phyloP scores from a whole-genome alignment of 1,139 yeast species.

The Meyerozyma carpophila region DNA sequence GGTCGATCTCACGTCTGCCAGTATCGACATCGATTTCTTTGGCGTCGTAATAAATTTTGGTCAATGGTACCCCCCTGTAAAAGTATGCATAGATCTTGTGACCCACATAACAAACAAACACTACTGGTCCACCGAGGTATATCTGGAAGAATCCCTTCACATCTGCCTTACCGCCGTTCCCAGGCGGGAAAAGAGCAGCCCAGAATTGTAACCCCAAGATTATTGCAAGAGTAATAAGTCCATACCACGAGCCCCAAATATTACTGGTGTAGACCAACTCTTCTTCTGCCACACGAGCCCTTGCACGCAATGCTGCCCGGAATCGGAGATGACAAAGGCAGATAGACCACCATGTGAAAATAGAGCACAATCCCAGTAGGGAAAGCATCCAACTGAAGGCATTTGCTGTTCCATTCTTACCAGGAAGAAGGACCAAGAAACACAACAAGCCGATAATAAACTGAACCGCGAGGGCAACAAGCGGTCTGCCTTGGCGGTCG shows the following conservation, averaged over 20 bases:
- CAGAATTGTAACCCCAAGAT: constrained; percentile 31
- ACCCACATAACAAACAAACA: constrained; percentile 22
- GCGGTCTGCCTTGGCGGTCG: constrained; percentile 30
- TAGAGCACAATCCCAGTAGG: constrained; percentile 18
- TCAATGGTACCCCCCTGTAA: constrained; percentile 19
- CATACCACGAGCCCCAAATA: constrained; percentile 27
- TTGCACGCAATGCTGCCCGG: constrained; percentile 21
- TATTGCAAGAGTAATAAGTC: constrained; percentile 20
- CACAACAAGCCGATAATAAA: constrained; percentile 24
- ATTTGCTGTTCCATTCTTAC: constrained; percentile 10
- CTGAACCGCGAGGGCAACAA: constrained; percentile 24
- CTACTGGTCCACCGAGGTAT: constrained; percentile 27
- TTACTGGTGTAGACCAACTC: constrained; percentile 23
- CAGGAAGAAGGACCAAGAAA: constrained; percentile 28
- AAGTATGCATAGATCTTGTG: constrained; percentile 28
- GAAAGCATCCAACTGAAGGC: constrained; percentile 21
- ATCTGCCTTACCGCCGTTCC: constrained; percentile 24
- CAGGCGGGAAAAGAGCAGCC: constrained; percentile 34
- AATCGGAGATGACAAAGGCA: constrained; percentile 28
- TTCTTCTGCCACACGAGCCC: constrained; percentile 25
- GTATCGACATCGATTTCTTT: constrained; percentile 37
- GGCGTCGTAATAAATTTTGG: constrained; percentile 27
- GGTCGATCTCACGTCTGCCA: constrained; percentile 38
- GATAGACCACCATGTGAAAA: constrained; percentile 25
- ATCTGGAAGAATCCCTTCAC: constrained; percentile 26